A percentile compares a stretch with the other conserved stretches of the same genome.
Conservation (phyloP, 164 flowering plant species). For the Santalum album region DNA sequence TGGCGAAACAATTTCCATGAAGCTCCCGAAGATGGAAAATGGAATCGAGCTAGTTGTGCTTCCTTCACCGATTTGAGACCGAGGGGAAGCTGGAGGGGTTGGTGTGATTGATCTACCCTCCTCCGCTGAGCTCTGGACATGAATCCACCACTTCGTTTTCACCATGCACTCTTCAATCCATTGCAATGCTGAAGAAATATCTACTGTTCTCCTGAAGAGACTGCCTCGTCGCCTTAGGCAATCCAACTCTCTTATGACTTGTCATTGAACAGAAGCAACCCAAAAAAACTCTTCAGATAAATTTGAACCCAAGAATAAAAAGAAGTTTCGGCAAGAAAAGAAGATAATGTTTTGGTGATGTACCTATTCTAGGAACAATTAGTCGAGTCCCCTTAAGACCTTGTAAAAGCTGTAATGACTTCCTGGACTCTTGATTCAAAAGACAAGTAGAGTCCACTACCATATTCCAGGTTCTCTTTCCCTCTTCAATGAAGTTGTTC, state of each 20-base stretch:
- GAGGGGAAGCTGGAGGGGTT: constrained; percentile 75
- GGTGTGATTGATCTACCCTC: constrained; percentile 48
- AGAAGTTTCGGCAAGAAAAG: neutral
- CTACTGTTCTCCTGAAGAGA: constrained; percentile 47
- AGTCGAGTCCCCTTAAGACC: constrained; percentile 76
- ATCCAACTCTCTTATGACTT: constrained; percentile 75
- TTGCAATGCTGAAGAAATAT: constrained; percentile 43
- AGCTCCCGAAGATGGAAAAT: constrained; percentile 24
- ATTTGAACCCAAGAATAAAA: neutral
- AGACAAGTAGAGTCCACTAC: constrained; percentile 61
- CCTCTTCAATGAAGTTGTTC: constrained; percentile 24
- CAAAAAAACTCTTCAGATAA: neutral
- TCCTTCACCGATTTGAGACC: constrained; percentile 23
- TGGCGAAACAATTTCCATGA: constrained; percentile 50
- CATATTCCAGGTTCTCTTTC: constrained; percentile 58
- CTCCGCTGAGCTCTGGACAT: constrained; percentile 61
- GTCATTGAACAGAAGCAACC: constrained; percentile 9
- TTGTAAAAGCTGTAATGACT: constrained; percentile 67
- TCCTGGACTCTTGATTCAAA: constrained; percentile 60
- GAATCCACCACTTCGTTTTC: constrained; percentile 73
- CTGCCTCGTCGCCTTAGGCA: constrained; percentile 41
- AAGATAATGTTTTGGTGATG: neutral
- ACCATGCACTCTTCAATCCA: constrained; percentile 85
- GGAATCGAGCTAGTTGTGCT: constrained; percentile 21
- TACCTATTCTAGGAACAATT: constrained; percentile 78